These are phyloP conservation scores for Blakeslea trispora DNA, from an alignment of 371 early-diverging fungal species.

Conservation along the genomic window DNA sequence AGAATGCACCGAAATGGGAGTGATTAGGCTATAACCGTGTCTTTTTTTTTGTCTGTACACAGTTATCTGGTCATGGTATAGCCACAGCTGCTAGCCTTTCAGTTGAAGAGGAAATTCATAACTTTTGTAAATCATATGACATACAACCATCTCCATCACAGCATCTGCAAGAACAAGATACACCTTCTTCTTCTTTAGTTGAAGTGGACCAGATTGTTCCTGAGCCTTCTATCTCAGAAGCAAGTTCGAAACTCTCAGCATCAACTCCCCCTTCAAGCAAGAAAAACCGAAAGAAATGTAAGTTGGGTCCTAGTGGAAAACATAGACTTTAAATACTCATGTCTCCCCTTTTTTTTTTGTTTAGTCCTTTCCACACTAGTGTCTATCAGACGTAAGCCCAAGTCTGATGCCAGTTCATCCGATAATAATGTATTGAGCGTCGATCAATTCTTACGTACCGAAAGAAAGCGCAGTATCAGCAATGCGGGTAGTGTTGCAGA, in stretches of 20 bases:
- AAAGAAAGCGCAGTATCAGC: slow-evolving; percentile 23
- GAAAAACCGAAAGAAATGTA: slow-evolving; percentile 16
- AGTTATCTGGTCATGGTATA: slow-evolving; percentile 15
- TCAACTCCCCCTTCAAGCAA: neutral
- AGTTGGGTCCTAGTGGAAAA: neutral
- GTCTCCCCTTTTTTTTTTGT: neutral
- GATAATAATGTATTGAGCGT: neutral
- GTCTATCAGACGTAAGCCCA: slow-evolving; percentile 43
- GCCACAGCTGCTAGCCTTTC: slow-evolving; percentile 23
- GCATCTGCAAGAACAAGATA: neutral
- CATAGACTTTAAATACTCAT: neutral
- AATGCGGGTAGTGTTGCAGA: slow-evolving; percentile 22
- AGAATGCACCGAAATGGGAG: too few relatives aligned
- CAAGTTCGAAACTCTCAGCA: slow-evolving; percentile 14
- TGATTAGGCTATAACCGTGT: too few relatives aligned
- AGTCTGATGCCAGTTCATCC: slow-evolving; percentile 4
- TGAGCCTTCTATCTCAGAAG: slow-evolving; percentile 22
- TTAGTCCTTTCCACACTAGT: slow-evolving; percentile 35
- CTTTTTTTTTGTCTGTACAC: neutral
- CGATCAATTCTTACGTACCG: neutral
- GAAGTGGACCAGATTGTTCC: slow-evolving; percentile 14
- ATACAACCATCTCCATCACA: neutral
- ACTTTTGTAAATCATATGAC: slow-evolving; percentile 22
- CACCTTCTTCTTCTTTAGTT: neutral
- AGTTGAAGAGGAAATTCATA: slow-evolving; percentile 27